Conservation (phyloP, 768 basidiomycete species). For the Russula abietina region DNA sequence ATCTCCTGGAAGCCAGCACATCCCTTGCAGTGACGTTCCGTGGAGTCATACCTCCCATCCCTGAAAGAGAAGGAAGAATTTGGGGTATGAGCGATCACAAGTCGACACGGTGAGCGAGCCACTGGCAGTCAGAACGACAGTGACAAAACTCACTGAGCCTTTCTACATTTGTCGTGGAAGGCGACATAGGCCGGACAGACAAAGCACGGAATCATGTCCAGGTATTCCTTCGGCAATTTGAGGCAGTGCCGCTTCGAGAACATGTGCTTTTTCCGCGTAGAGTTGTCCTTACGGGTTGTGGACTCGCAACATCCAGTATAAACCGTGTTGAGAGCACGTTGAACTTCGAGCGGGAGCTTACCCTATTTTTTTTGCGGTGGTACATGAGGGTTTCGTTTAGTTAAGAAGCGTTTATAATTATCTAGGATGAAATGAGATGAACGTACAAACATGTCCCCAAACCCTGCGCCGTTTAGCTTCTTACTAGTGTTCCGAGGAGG, state of each 20-base stretch:
- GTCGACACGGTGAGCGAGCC: background rate
- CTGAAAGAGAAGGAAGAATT: background rate
- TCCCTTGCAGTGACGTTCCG: background rate
- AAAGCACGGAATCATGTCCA: background rate
- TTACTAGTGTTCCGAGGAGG: background rate
- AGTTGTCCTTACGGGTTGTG: background rate
- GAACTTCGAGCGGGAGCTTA: background rate
- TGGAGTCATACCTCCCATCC: slow-evolving; percentile 9
- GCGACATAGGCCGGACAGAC: slow-evolving; percentile 6
- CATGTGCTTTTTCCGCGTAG: slow-evolving; percentile 2
- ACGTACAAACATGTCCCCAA: slow-evolving; percentile 5
- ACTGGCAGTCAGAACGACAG: too few relatives aligned
- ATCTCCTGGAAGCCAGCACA: background rate
- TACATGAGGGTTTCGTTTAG: background rate
- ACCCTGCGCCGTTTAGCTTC: background rate
- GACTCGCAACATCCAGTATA: background rate
- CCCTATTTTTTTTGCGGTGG: background rate
- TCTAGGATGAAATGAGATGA: background rate
- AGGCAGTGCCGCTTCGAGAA: slow-evolving; percentile 1
- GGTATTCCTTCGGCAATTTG: background rate
- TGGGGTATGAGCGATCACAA: background rate
- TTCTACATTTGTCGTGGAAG: background rate
- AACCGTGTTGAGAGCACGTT: background rate
- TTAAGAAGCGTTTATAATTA: background rate
- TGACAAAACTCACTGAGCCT: too few relatives aligned